A percentile compares a stretch with the other conserved stretches of the same genome.
These are phyloP conservation scores for Dillenia turbinata DNA, from an alignment of 164 flowering plant genomes.

Conservation along the genomic window DNA sequence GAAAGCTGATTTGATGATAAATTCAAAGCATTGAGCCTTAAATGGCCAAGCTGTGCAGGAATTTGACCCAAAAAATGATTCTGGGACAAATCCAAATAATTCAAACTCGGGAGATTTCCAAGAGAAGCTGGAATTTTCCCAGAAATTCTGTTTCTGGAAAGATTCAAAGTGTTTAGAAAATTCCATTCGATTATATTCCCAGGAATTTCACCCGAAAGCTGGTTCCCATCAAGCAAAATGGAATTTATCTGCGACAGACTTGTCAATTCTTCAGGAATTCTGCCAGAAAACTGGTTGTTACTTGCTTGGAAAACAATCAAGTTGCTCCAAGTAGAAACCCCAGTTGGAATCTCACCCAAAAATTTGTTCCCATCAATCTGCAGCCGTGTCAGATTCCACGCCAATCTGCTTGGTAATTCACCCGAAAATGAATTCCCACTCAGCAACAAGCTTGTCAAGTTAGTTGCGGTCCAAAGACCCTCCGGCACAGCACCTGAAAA, in stretches of 20 bases:
- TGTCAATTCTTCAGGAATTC: conserved; percentile 45
- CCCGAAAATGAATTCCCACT: conserved; percentile 51
- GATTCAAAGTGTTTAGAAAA: conserved; percentile 33
- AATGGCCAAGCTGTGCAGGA: conserved; percentile 40
- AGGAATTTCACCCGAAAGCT: conserved; percentile 62
- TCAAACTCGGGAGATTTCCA: conserved; percentile 39
- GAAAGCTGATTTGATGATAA: conserved; percentile 61
- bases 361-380: conserved; percentile 54
- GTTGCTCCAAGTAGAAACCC: conserved; percentile 22
- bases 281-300: conserved; percentile 48
- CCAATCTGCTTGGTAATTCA: conserved; percentile 29
- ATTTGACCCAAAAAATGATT: conserved; percentile 68
- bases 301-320: conserved; percentile 46
- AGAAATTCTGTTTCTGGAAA: conserved; percentile 49
- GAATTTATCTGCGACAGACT: conserved; percentile 26
- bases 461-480: conserved; percentile 37
- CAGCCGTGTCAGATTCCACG: conserved; percentile 43
- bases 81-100: conserved; percentile 48
- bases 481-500: conserved; percentile 54
- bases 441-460: conserved; percentile 28
- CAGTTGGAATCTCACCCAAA: conserved; percentile 43
- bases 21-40: conserved; percentile 46
- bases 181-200: conserved; percentile 46
- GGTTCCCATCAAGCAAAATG: conserved; percentile 54
- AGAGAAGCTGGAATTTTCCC: conserved; percentile 54